Conservation (phyloP, 441 rosid genomes). For the Theobroma grandiflorum region DNA sequence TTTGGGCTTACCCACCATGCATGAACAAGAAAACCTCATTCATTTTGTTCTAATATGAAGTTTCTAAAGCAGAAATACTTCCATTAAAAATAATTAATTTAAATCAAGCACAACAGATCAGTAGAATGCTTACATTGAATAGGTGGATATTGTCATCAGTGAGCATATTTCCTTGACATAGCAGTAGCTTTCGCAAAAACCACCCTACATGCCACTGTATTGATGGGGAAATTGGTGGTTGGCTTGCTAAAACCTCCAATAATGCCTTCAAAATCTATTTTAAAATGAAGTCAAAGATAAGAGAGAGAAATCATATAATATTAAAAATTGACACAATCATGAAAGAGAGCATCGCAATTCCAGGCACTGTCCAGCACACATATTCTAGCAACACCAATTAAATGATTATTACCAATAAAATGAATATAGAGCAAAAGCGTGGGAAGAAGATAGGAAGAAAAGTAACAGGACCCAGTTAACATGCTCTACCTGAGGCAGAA, state of each 20-base stretch:
- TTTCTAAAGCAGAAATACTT: conserved; percentile 3
- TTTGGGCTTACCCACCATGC: conserved; percentile 4
- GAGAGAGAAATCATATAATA: conserved; percentile 22
- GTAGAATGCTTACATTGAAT: conserved; percentile 60
- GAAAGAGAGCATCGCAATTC: conserved; percentile 14
- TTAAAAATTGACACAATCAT: conserved; percentile 20
- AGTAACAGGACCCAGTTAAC: neutral
- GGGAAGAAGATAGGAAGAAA: neutral
- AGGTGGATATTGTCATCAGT: conserved; percentile 39
- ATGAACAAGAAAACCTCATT: conserved; percentile 9
- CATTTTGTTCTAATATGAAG: conserved; percentile 4
- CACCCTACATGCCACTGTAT: conserved; percentile 61
- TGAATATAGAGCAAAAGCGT: neutral
- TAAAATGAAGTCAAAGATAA: conserved; percentile 17
- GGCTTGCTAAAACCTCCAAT: conserved; percentile 53
- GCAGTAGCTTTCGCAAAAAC: conserved; percentile 56
- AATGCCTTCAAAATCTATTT: conserved; percentile 52
- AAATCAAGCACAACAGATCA: conserved; percentile 15
- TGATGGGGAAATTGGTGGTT: conserved; percentile 42
- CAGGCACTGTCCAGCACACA: neutral
- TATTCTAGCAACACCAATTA: neutral
- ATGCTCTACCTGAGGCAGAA: conserved; percentile 55
- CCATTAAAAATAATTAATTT: conserved; percentile 13
- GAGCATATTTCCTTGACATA: conserved; percentile 45
- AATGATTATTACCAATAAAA: neutral